Evolutionary conservation across 768 basidiomycete species (phyloP).

Genomic region (Cystobasidium tubakii): DNA sequence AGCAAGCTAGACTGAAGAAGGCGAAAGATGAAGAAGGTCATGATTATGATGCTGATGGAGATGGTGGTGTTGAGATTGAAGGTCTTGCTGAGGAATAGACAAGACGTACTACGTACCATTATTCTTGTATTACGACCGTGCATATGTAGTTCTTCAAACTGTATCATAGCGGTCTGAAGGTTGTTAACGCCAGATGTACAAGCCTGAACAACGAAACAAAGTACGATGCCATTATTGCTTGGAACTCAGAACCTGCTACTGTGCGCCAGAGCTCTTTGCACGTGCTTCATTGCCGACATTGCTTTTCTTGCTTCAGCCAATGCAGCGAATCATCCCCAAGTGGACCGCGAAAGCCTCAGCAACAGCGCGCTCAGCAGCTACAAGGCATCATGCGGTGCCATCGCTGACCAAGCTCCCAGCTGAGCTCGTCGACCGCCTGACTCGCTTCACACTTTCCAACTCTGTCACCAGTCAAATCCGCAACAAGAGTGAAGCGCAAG

Average conservation of each 20-base stretch:
- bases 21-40: constrained; percentile 46
- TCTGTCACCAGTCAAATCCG: neutral
- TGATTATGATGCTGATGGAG: constrained; percentile 39
- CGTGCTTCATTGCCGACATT: neutral
- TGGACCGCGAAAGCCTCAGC: neutral
- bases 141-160: neutral
- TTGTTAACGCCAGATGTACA: neutral
- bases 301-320: neutral
- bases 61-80: constrained; percentile 44
- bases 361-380: neutral
- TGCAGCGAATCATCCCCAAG: neutral
- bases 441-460: neutral
- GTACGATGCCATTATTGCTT: too few relatives aligned
- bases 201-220: too few relatives aligned
- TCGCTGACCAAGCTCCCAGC: neutral
- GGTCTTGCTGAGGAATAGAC: constrained; percentile 38
- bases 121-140: too few relatives aligned
- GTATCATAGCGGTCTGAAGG: neutral
- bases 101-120: neutral
- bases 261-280: neutral
- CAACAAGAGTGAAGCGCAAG: neutral
- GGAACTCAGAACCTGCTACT: neutral
- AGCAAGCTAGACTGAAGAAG: constrained; percentile 54
- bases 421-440: neutral
- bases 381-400: neutral